phyloP scores from a whole-genome alignment of 1,284 basidiomycete species.

The Leccinum subspadiceum region DNA sequence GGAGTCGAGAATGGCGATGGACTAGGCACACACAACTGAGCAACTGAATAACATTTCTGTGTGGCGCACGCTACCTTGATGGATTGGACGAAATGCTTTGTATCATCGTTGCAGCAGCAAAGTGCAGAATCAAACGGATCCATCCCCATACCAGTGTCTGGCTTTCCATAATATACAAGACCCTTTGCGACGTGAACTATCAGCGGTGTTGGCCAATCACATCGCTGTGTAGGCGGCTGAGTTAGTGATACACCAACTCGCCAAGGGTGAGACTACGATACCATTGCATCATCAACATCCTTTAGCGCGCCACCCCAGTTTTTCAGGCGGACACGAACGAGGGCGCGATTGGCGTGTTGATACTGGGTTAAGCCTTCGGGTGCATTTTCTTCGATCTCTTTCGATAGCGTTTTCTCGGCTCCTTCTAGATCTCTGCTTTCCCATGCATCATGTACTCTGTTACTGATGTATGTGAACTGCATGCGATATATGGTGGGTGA shows the following conservation, averaged over 20 bases:
- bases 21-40: background rate
- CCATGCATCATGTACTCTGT: background rate
- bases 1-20: background rate
- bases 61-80: background rate
- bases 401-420: too few species aligned
- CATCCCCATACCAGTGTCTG: too few species aligned
- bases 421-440: too few species aligned
- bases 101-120: too few species aligned
- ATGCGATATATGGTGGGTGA: background rate
- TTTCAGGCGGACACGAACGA: background rate
- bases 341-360: background rate
- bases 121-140: too few species aligned
- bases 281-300: background rate
- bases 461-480: conserved; percentile 10
- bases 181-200: too few species aligned
- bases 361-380: too few species aligned
- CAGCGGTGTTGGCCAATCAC: too few species aligned
- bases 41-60: background rate
- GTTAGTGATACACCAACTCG: background rate
- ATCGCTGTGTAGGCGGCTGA: too few species aligned
- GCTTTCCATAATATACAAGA: too few species aligned
- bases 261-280: background rate
- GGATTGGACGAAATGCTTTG: too few species aligned
- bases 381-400: too few species aligned
- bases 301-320: background rate